Evolutionary conservation across 495 filamentous ascomycete species (phyloP).

Genomic region (Jackrogersella multiformis): DNA sequence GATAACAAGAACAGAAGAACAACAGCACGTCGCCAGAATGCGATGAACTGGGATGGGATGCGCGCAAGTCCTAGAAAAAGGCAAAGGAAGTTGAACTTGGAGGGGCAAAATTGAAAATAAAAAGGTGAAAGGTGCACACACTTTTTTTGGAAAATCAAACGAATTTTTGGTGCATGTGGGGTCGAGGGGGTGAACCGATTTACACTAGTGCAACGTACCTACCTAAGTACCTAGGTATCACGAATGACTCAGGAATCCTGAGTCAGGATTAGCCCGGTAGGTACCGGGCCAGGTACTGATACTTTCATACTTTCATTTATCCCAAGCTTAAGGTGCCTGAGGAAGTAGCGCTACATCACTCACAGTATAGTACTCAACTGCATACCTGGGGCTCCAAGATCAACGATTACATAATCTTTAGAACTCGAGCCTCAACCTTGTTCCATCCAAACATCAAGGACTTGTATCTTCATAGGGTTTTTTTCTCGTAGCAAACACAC

Average conservation of each 20-base stretch:
- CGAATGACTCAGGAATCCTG: too few relatives aligned
- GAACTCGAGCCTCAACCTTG: too few relatives aligned
- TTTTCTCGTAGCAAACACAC: too few relatives aligned
- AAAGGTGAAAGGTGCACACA: conserved; percentile 37
- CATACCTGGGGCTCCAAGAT: too few relatives aligned
- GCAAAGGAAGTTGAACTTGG: conserved; percentile 32
- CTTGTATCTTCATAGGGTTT: too few relatives aligned
- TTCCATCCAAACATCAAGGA: too few relatives aligned
- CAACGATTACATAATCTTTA: too few relatives aligned
- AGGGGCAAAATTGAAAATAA: conserved; percentile 40
- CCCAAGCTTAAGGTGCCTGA: neutral
- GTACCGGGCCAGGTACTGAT: too few relatives aligned
- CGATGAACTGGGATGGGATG: conserved; percentile 16
- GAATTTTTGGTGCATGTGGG: conserved; percentile 48
- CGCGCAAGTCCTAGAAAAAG: conserved; percentile 13
- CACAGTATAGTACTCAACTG: too few relatives aligned
- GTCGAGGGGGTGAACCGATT: conserved; percentile 34
- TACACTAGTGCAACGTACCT: neutral
- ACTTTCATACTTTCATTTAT: too few relatives aligned
- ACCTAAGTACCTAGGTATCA: neutral
- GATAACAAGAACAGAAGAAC: neutral
- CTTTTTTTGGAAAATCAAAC: conserved; percentile 45
- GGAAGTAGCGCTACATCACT: neutral
- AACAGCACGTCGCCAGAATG: conserved; percentile 6
- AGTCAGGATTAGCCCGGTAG: too few relatives aligned